Base-by-base conservation (phyloP, 345 rosid genomes). In the Populus nigra region DNA sequence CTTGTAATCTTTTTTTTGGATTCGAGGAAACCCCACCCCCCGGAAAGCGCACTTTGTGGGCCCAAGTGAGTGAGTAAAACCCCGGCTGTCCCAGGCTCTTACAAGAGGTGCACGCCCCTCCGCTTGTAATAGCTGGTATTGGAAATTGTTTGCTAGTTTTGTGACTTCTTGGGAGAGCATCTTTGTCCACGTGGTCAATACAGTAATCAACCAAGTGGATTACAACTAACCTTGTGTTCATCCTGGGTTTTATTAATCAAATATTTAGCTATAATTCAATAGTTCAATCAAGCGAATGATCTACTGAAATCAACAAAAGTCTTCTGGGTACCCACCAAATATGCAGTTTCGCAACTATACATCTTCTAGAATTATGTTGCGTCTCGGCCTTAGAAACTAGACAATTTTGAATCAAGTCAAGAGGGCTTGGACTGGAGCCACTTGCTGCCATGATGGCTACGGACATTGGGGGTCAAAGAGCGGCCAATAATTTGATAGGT, bases 161-260 rank as follows among this genome's bases (percentile, higher is more conserved):
- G 66, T 68, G 35, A 59, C 55, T 29, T 39, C 12, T 68, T 65
- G 22, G 69, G 27, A 68, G 68, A 39, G 18, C 68, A 5, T 8
- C 38, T 20, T 39, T 31, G 15, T 53, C 31, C 23, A 57, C 47
- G 57, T n/a, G 55, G 2, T 66, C 17, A 63, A 31, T 63, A 17
- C 5, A 47, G 45, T 63, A 66, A 66, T 63, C 47, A 31, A 68
- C 13, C 50, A 39, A 81, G 83, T 86, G 88, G 83, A 74, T 83
- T 83, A 79, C 86, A 86, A 79, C 86, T 71, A 83, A 73, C 72
- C 66, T 53, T 33, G 38, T 27, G 11, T 67, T 41, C 65, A 25
- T 59, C 20, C 31, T 18, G 27, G 68, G 25, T 29, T 35, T 50
- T 25, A 69, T 22, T 36, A 69, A 45, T 4, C 7, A 31, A 22